Evolutionary conservation across 495 filamentous ascomycete genomes (phyloP).

Genomic region (Aspergillus panamensis): DNA sequence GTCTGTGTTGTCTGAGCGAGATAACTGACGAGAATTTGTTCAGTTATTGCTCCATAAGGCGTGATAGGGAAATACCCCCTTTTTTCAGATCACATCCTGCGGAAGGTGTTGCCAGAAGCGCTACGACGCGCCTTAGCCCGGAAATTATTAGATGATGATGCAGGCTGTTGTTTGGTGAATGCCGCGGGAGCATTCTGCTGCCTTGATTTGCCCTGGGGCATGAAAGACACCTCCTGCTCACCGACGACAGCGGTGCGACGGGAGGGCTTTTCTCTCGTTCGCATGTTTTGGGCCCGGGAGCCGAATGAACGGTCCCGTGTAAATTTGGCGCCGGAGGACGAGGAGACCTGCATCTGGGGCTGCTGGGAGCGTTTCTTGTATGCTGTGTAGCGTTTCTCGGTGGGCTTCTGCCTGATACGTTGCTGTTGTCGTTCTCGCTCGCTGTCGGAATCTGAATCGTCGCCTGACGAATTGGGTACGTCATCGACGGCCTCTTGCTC

Average conservation of each 20-base stretch:
- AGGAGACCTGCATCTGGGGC: constrained; percentile 57
- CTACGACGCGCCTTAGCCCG: constrained; percentile 47
- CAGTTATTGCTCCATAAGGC: not conserved
- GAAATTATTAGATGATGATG: constrained; percentile 32
- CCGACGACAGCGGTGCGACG: constrained; percentile 62
- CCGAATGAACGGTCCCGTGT: constrained; percentile 64
- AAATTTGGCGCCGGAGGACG: constrained; percentile 43
- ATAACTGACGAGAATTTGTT: not conserved
- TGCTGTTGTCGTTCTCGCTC: constrained; percentile 21
- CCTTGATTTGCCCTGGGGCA: constrained; percentile 57
- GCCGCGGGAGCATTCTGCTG: constrained; percentile 28
- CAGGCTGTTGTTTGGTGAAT: constrained; percentile 27
- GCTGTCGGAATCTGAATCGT: constrained; percentile 43
- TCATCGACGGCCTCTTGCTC: constrained; percentile 61
- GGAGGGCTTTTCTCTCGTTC: constrained; percentile 42
- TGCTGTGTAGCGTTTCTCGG: constrained; percentile 59
- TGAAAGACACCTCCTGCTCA: constrained; percentile 83
- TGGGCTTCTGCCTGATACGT: constrained; percentile 31
- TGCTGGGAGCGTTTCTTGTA: constrained; percentile 43
- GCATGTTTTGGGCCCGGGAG: constrained; percentile 56
- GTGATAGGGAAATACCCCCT: not conserved
- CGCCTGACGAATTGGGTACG: constrained; percentile 40
- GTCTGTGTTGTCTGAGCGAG: not conserved
- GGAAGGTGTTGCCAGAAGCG: constrained; percentile 52
- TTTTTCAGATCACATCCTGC: constrained; percentile 40